Evolutionary conservation across 2,329 filamentous ascomycete genomes (phyloP).

Genomic region (Ilyonectria sp.): DNA sequence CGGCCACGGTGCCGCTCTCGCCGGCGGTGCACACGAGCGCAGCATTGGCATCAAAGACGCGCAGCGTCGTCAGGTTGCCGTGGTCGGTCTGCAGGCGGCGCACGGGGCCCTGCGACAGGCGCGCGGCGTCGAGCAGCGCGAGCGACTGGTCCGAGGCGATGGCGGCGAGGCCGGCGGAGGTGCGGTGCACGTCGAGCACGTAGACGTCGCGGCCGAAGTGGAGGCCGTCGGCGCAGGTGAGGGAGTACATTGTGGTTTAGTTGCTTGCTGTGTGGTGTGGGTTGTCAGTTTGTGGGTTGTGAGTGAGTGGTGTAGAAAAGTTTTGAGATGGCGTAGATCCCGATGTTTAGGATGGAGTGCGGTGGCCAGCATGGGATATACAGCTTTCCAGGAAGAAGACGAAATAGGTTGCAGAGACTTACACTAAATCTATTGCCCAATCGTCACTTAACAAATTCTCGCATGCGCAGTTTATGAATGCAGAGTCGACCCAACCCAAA

Average conservation of each 20-base stretch:
- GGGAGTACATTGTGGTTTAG: constrained; percentile 52
- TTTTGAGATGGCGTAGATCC: neutral
- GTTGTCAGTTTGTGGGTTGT: constrained; percentile 1
- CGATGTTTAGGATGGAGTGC: neutral
- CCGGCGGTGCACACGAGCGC: constrained; percentile 78
- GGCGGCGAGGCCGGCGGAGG: constrained; percentile 67
- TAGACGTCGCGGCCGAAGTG: constrained; percentile 62
- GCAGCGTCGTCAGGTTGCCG: constrained; percentile 75
- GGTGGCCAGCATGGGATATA: neutral
- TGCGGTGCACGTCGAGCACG: constrained; percentile 71
- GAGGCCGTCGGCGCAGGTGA: constrained; percentile 51
- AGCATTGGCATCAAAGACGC: constrained; percentile 66
- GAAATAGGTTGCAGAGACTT: neutral
- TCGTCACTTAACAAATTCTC: too few relatives aligned
- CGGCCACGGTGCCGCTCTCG: constrained; percentile 76
- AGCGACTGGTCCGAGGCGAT: constrained; percentile 82
- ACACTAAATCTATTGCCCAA: neutral
- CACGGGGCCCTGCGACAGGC: constrained; percentile 66
- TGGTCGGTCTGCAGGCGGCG: constrained; percentile 67
- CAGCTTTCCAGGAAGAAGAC: neutral
- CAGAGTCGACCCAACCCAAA: neutral
- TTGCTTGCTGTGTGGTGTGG: neutral
- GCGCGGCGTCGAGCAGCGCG: constrained; percentile 73
- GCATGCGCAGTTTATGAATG: neutral
- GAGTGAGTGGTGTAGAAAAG: neutral